phyloP scores from a whole-genome alignment of 2,329 filamentous ascomycete species.

The Ascocoryne sarcoides region DNA sequence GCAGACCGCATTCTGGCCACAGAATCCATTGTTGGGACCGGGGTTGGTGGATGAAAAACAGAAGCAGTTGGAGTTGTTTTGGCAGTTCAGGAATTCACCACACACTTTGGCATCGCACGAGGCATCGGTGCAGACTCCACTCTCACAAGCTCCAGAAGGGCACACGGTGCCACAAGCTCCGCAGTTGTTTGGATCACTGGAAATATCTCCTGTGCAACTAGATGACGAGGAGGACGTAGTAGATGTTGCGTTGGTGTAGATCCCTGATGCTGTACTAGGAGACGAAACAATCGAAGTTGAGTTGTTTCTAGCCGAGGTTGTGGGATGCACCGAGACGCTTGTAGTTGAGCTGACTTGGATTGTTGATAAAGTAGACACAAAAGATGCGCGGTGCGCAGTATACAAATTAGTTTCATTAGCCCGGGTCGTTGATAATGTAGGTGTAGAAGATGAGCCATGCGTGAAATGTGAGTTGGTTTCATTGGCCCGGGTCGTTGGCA shows the following conservation, averaged over 20 bases:
- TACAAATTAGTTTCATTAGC: too few relatives aligned
- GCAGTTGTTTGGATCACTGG: slow-evolving; percentile 14
- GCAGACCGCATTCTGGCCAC: slow-evolving; percentile 18
- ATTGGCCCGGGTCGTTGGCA: too few relatives aligned
- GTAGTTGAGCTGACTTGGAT: too few relatives aligned
- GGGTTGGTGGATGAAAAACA: slow-evolving; percentile 14
- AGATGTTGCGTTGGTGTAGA: too few relatives aligned
- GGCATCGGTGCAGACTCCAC: slow-evolving; percentile 7
- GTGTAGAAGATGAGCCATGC: too few relatives aligned
- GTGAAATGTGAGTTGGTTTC: too few relatives aligned
- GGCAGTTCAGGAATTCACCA: slow-evolving; percentile 13
- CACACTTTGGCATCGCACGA: slow-evolving; percentile 10
- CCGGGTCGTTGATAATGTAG: too few relatives aligned
- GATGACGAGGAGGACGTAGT: slow-evolving; percentile 6
- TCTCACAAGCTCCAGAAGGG: slow-evolving; percentile 7
- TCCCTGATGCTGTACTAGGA: too few relatives aligned
- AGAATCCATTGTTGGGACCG: slow-evolving; percentile 12
- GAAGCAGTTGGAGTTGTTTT: slow-evolving; percentile 11
- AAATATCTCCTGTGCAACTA: slow-evolving; percentile 10
- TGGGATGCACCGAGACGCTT: too few relatives aligned
- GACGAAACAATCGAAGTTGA: not conserved
- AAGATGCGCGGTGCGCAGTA: too few relatives aligned
- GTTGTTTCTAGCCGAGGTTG: not conserved
- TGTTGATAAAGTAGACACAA: too few relatives aligned
- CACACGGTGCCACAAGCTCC: slow-evolving; percentile 15